phyloP scores from a whole-genome alignment of 768 basidiomycete genomes.

The Amanita exitialis region DNA sequence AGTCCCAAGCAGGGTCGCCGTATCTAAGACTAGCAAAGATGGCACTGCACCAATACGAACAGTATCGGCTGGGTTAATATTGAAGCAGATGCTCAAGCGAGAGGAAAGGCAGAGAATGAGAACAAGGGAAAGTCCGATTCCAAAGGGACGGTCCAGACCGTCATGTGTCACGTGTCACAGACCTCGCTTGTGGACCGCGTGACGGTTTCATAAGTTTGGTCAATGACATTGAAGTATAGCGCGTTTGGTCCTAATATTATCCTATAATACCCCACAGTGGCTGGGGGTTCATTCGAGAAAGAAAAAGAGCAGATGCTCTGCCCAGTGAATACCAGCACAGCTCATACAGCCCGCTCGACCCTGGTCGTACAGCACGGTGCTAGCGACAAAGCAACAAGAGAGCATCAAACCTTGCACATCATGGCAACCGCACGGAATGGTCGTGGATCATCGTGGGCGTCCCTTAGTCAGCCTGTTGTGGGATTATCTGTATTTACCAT shows the following conservation, averaged over 20 bases:
- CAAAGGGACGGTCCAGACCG: background rate
- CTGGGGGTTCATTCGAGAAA: background rate
- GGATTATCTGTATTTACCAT: background rate
- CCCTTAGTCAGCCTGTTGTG: background rate
- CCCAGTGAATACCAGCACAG: too few relatives aligned
- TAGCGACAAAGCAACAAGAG: background rate
- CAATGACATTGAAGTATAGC: too few relatives aligned
- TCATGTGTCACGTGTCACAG: background rate
- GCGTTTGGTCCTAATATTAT: background rate
- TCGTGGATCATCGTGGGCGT: background rate
- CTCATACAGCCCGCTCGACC: background rate
- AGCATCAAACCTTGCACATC: background rate
- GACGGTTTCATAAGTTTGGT: too few relatives aligned
- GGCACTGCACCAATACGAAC: too few relatives aligned
- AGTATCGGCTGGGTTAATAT: background rate
- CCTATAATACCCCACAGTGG: background rate
- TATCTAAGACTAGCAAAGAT: too few relatives aligned
- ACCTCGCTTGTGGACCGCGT: background rate
- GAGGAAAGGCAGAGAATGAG: background rate
- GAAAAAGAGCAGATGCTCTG: background rate
- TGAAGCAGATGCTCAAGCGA: background rate
- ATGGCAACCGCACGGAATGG: constrained; percentile 3
- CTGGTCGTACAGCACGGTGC: background rate
- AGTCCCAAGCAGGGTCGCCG: background rate
- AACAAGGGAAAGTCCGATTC: background rate